These are phyloP conservation scores for Termitomyces sp. DNA, from an alignment of 768 basidiomycete species.

Conservation along the genomic window DNA sequence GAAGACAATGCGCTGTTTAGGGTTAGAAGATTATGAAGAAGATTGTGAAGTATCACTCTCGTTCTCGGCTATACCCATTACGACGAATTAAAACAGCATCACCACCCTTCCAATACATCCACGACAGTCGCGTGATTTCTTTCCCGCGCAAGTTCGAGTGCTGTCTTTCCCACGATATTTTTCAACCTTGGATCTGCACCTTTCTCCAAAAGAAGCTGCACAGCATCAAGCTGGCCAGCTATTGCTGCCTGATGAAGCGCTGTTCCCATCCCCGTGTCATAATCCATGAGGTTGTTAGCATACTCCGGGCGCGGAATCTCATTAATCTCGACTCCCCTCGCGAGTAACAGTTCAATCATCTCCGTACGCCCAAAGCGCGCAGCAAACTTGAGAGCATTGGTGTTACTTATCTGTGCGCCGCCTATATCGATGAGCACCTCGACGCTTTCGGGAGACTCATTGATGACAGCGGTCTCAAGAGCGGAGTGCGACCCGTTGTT, in stretches of 20 bases:
- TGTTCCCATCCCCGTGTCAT: constrained; percentile 11
- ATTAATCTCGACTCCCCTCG: constrained; percentile 13
- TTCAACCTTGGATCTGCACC: constrained; percentile 4
- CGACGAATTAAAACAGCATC: too few species aligned
- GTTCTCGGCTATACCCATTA: too few species aligned
- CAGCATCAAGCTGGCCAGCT: constrained; percentile 8
- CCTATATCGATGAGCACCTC: background rate
- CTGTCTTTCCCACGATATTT: background rate
- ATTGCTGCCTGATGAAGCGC: constrained; percentile 13
- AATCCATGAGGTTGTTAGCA: background rate
- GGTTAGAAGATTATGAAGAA: too few species aligned
- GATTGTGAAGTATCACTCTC: too few species aligned
- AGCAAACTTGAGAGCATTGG: constrained; percentile 12
- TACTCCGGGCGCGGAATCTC: constrained; percentile 6
- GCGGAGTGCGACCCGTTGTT: background rate
- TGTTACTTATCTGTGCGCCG: constrained; percentile 11
- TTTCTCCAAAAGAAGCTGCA: constrained; percentile 2
- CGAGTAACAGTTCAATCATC: constrained; percentile 13
- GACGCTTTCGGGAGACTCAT: background rate
- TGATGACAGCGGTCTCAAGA: constrained; percentile 8
- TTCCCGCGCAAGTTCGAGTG: background rate
- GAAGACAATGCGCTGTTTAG: too few species aligned
- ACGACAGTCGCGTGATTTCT: too few species aligned
- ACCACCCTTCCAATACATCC: background rate
- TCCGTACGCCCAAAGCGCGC: constrained; percentile 7